These are phyloP conservation scores for Aspergillus flavus DNA, from an alignment of 2,329 filamentous ascomycete genomes.

Conservation along the genomic window DNA sequence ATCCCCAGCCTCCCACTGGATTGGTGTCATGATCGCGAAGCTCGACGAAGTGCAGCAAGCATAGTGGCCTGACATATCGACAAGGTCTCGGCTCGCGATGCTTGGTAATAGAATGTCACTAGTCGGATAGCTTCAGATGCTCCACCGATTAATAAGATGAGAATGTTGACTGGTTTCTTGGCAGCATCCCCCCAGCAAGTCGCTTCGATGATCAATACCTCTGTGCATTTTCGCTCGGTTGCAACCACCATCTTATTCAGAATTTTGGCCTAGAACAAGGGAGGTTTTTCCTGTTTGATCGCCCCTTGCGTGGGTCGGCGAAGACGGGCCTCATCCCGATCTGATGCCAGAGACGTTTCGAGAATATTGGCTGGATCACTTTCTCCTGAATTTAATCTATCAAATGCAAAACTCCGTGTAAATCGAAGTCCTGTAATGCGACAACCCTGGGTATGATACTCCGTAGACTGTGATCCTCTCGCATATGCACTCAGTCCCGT, in stretches of 20 bases:
- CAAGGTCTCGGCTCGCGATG: conserved; percentile 1
- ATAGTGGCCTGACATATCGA: not conserved
- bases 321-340: not conserved
- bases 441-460: not conserved
- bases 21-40: not conserved
- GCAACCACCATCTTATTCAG: not conserved
- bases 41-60: not conserved
- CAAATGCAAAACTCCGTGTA: not conserved
- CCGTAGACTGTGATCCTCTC: not conserved
- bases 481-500: conserved; percentile 1
- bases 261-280: not conserved
- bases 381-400: not conserved
- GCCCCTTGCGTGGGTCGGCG: not conserved
- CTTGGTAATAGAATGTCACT: not conserved
- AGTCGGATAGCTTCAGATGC: not conserved
- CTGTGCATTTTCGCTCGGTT: not conserved
- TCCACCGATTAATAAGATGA: conserved; percentile 3
- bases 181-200: not conserved
- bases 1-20: not conserved
- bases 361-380: not conserved
- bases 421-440: not conserved
- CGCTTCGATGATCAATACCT: conserved; percentile 1
- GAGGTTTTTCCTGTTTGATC: not conserved
- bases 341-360: conserved; percentile 2
- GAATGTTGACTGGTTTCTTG: conserved; percentile 1